Percentiles rank a stretch among this genome's conserved stretches.
Conservation (phyloP, 1,284 basidiomycete species). For the Cryptococcus sp. region DNA sequence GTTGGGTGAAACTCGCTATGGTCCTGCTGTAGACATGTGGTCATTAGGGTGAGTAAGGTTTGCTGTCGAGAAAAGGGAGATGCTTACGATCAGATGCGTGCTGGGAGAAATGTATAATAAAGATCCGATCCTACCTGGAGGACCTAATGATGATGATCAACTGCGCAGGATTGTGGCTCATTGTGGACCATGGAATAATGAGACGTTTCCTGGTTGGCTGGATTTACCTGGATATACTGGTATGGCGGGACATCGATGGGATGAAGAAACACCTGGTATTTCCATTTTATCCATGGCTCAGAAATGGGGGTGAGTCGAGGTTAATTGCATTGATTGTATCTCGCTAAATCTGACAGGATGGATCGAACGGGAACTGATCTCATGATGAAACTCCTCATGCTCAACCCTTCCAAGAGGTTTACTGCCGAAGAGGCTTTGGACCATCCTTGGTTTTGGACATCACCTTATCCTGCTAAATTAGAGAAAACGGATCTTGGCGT, state of each 20-base stretch:
- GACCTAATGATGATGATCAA: slow-evolving; percentile 77
- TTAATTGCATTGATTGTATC: background rate
- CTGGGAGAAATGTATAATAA: slow-evolving; percentile 92
- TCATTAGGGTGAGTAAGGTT: slow-evolving; percentile 89
- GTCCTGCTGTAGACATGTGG: slow-evolving; percentile 95
- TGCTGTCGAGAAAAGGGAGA: too few relatives aligned
- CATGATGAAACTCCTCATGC: slow-evolving; percentile 50
- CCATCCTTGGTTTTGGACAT: slow-evolving; percentile 63
- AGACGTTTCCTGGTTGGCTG: slow-evolving; percentile 70
- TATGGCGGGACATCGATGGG: slow-evolving; percentile 38
- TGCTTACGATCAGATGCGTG: slow-evolving; percentile 57
- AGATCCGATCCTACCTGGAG: slow-evolving; percentile 81
- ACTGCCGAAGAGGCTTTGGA: slow-evolving; percentile 53
- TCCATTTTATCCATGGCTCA: slow-evolving; percentile 20
- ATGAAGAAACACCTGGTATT: slow-evolving; percentile 21
- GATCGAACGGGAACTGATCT: slow-evolving; percentile 42
- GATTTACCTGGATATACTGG: slow-evolving; percentile 74
- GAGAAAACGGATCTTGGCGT: slow-evolving; percentile 50
- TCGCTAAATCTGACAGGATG: slow-evolving; percentile 25
- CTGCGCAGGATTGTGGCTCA: slow-evolving; percentile 80
- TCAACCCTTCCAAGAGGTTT: slow-evolving; percentile 53
- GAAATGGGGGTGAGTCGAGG: slow-evolving; percentile 29
- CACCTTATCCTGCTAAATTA: slow-evolving; percentile 76
- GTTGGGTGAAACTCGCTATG: slow-evolving; percentile 82
- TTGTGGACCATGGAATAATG: slow-evolving; percentile 81